Conservation (phyloP, 306 rosid species). For the Corylus avellana region DNA sequence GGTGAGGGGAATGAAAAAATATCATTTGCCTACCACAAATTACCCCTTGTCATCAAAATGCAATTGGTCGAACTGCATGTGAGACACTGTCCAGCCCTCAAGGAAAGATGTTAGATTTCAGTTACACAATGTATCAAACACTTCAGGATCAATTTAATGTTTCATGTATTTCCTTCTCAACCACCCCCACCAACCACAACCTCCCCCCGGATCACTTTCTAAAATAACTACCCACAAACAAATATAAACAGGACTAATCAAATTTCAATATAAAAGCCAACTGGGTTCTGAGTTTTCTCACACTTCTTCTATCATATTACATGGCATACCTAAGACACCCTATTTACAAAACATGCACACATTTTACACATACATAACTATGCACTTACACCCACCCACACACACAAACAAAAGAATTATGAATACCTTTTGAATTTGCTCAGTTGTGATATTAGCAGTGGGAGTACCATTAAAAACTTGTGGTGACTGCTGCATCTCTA, state of each 20-base stretch:
- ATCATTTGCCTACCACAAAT: neutral
- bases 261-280: neutral
- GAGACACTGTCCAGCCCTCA: neutral
- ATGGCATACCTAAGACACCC: neutral
- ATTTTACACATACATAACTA: conserved; percentile 1
- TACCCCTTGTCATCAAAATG: neutral
- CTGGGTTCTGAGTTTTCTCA: neutral
- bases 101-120: neutral
- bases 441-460: conserved; percentile 36
- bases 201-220: neutral
- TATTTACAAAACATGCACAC: neutral
- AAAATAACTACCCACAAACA: neutral
- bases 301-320: neutral
- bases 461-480: conserved; percentile 43
- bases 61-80: neutral
- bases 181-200: too few relatives aligned
- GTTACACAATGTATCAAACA: conserved; percentile 34
- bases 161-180: neutral
- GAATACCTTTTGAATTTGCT: conserved; percentile 56
- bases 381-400: neutral
- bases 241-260: neutral
- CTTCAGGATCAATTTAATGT: neutral
- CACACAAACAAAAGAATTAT: neutral
- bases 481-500: conserved; percentile 15
- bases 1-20: too few relatives aligned